These are phyloP conservation scores for Cladosporium halotolerans DNA, from an alignment of 2,329 filamentous ascomycete genomes.

Conservation along the genomic window DNA sequence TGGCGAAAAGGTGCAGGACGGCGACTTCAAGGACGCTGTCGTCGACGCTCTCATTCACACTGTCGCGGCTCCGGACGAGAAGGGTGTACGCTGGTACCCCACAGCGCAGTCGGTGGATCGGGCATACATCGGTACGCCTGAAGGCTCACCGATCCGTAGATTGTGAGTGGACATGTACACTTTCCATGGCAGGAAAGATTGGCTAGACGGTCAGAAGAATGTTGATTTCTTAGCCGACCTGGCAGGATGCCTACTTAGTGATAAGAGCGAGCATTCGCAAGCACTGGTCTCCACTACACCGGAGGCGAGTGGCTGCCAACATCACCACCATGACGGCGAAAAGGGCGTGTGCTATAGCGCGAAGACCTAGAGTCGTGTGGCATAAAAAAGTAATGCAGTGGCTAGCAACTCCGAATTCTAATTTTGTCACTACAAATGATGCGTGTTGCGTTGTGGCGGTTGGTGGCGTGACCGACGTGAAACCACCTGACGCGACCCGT, in stretches of 20 bases:
- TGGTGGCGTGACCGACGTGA: background rate
- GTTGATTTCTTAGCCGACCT: background rate
- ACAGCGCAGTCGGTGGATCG: background rate
- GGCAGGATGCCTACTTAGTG: background rate
- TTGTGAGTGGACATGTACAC: background rate
- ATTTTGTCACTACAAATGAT: background rate
- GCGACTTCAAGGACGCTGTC: slow-evolving; percentile 12
- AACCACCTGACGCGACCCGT: background rate
- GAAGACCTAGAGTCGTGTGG: background rate
- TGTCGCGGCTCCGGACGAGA: too few relatives aligned
- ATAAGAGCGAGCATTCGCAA: background rate
- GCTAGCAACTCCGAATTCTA: background rate
- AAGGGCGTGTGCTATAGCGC: background rate
- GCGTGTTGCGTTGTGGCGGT: background rate
- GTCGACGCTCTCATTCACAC: slow-evolving; percentile 13
- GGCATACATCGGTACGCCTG: background rate
- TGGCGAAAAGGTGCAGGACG: slow-evolving; percentile 17
- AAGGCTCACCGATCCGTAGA: background rate
- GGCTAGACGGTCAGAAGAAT: background rate
- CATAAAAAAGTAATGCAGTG: background rate
- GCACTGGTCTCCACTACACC: background rate
- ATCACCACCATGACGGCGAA: background rate
- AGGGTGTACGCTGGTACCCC: too few relatives aligned
- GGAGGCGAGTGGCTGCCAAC: background rate
- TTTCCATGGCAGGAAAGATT: background rate